phyloP scores from a whole-genome alignment of 805 yeast species.

The Wickerhamomyces bovis region DNA sequence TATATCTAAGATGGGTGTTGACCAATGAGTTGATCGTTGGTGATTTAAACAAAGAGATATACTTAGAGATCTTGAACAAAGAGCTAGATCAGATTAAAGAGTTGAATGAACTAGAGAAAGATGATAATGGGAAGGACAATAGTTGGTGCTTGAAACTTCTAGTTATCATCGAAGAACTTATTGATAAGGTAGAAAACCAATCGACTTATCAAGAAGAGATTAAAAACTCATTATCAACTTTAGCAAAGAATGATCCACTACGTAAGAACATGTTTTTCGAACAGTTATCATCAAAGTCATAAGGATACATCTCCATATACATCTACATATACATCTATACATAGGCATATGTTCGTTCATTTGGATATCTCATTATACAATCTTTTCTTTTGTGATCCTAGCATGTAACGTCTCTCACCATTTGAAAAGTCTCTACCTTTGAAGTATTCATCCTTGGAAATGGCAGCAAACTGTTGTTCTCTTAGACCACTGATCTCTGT shows the following conservation, averaged over 20 bases:
- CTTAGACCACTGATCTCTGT: slow-evolving; percentile 29
- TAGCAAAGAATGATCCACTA: slow-evolving; percentile 57
- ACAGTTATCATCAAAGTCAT: slow-evolving; percentile 7
- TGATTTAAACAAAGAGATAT: slow-evolving; percentile 25
- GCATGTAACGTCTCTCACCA: slow-evolving; percentile 50
- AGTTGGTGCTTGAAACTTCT: slow-evolving; percentile 72
- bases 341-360: not conserved
- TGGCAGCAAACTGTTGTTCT: slow-evolving; percentile 22
- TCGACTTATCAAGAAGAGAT: slow-evolving; percentile 23
- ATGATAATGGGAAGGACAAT: slow-evolving; percentile 56
- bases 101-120: slow-evolving; percentile 66
- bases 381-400: slow-evolving; percentile 42
- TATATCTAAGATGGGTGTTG: slow-evolving; percentile 77
- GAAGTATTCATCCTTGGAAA: slow-evolving; percentile 41
- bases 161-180: slow-evolving; percentile 35
- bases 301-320: no score
- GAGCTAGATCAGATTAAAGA: slow-evolving; percentile 50
- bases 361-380: slow-evolving; percentile 31
- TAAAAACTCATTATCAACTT: slow-evolving; percentile 31
- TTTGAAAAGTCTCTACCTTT: slow-evolving; percentile 27
- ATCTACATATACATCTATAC: not conserved
- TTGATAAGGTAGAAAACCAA: not conserved
- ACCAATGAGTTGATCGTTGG: slow-evolving; percentile 27
- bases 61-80: slow-evolving; percentile 33
- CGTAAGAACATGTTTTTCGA: slow-evolving; percentile 55